Conservation (phyloP, 176 grass and related monocot species). For the Juncus effusus region DNA sequence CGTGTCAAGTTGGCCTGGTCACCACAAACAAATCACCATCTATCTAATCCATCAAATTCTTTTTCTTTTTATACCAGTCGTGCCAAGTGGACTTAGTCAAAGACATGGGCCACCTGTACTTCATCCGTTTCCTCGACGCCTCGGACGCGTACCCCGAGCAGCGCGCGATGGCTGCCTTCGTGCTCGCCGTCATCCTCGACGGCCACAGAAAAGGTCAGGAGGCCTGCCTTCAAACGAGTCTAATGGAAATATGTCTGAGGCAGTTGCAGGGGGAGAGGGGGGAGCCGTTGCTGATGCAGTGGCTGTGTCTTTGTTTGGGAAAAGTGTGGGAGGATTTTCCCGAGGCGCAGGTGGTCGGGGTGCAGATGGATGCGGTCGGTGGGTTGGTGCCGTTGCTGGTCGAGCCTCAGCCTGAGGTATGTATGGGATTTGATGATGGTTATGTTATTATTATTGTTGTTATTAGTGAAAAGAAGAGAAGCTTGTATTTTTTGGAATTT, state of each 20-base stretch:
- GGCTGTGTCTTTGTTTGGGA: slow-evolving; percentile 96
- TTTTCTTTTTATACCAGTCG: slow-evolving; percentile 47
- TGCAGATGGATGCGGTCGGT: slow-evolving; percentile 52
- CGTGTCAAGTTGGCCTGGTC: too few species aligned
- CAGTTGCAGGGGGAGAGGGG: slow-evolving; percentile 63
- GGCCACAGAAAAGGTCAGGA: slow-evolving; percentile 81
- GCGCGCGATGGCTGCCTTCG: slow-evolving; percentile 93
- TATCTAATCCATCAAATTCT: too few species aligned
- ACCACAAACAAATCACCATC: too few species aligned
- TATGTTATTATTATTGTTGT: too few species aligned
- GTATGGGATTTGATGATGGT: too few species aligned
- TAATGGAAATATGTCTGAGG: slow-evolving; percentile 84
- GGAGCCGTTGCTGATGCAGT: slow-evolving; percentile 90
- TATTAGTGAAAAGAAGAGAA: too few species aligned
- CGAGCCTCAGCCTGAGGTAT: slow-evolving; percentile 91
- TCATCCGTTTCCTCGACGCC: slow-evolving; percentile 92
- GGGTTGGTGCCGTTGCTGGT: slow-evolving; percentile 52
- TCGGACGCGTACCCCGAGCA: slow-evolving; percentile 91
- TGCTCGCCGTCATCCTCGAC: slow-evolving; percentile 92
- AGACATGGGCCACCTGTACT: slow-evolving; percentile 90
- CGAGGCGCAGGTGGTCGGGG: slow-evolving; percentile 60
- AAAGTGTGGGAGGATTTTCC: slow-evolving; percentile 98
- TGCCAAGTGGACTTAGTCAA: slow-evolving; percentile 98
- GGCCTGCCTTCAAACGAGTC: slow-evolving; percentile 58
- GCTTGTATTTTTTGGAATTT: too few species aligned